Evolutionary conservation across 164 flowering plant species (phyloP), one percentile per base, ranked within the genome.

Genomic region (Umbellularia californica): DNA sequence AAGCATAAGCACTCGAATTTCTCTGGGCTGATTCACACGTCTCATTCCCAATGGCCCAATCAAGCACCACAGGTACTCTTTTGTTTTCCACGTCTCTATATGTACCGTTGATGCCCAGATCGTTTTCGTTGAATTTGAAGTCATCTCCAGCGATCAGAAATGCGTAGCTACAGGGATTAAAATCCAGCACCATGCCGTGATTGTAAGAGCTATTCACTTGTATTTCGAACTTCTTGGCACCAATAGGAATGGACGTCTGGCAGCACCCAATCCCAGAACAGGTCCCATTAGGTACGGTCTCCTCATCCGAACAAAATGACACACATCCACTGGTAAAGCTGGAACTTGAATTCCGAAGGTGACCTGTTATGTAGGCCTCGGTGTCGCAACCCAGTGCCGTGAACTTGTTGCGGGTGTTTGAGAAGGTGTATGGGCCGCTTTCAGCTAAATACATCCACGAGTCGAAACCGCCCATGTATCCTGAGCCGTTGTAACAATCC

Each of bases 321-420:
- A n/a, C n/a, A n/a, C n/a, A n/a, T n/a, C n/a, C n/a, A n/a, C n/a
- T n/a, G n/a, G n/a, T n/a, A n/a, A n/a, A 17, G 11, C 41, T 47
- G 11, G 27, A 28, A 72, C 2, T 22, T 9, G 19, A 15, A 51
- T 5, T 15, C 66, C 25, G n/a, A 4, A 27, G 28, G 19, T 17
- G 6, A 33, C 52, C 51, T 11, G 13, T 55, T 12, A 74, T 58
- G 25, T 11, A 19, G 4, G 51, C 70, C 14, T 19, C 27, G 4
- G 71, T 68, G 64, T 74, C 71, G 71, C 76, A 74, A 2, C 76
- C 76, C 17, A 74, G 28, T 17, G 71, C 70, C 0, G 71, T 68
- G 76, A 74, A 74, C 63, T 23, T 27, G 28, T 27, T 27, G 28
- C 28, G 73, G 41, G 65, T 23, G 27, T 15, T 51, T 15, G 72